phyloP scores from a whole-genome alignment of 2,329 filamentous ascomycete species.

The Lasiodiplodia gonubiensis region DNA sequence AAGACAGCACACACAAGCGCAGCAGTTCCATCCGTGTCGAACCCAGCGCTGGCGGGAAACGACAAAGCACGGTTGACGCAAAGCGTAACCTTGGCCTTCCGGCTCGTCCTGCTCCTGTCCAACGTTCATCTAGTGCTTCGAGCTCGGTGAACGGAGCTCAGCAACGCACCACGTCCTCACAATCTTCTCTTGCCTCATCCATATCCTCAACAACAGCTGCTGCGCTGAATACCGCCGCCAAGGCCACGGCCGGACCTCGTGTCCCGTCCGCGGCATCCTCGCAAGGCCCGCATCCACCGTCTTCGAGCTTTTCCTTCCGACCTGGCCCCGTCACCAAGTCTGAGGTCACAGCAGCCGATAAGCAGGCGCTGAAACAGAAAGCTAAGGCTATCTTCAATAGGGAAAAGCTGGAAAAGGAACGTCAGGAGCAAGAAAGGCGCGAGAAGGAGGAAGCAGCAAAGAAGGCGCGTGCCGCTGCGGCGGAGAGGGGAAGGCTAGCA shows the following conservation, averaged over 20 bases:
- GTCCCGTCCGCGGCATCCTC: slow-evolving; percentile 24
- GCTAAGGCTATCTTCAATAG: slow-evolving; percentile 55
- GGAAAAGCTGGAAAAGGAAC: slow-evolving; percentile 49
- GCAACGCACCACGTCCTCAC: slow-evolving; percentile 11
- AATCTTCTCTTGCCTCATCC: slow-evolving; percentile 12
- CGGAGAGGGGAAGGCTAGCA: slow-evolving; percentile 51
- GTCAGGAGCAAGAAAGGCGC: slow-evolving; percentile 47
- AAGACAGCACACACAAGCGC: slow-evolving; percentile 23
- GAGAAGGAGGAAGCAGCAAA: slow-evolving; percentile 57
- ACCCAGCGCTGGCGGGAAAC: neutral
- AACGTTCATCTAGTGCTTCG: slow-evolving; percentile 8
- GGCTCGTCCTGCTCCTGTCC: neutral
- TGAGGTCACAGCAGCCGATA: slow-evolving; percentile 41
- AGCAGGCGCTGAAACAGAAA: slow-evolving; percentile 43
- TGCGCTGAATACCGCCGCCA: slow-evolving; percentile 28
- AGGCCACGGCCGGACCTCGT: slow-evolving; percentile 19
- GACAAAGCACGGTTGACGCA: slow-evolving; percentile 17
- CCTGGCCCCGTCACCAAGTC: slow-evolving; percentile 32
- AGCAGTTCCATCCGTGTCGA: slow-evolving; percentile 3
- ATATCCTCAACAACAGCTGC: slow-evolving; percentile 15
- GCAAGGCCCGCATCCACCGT: slow-evolving; percentile 12
- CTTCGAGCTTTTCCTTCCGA: slow-evolving; percentile 22
- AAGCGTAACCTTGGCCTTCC: slow-evolving; percentile 21
- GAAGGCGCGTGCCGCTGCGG: slow-evolving; percentile 53
- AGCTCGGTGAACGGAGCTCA: slow-evolving; percentile 5